phyloP scores from a whole-genome alignment of 768 basidiomycete genomes.

The Pleurotus platypus region DNA sequence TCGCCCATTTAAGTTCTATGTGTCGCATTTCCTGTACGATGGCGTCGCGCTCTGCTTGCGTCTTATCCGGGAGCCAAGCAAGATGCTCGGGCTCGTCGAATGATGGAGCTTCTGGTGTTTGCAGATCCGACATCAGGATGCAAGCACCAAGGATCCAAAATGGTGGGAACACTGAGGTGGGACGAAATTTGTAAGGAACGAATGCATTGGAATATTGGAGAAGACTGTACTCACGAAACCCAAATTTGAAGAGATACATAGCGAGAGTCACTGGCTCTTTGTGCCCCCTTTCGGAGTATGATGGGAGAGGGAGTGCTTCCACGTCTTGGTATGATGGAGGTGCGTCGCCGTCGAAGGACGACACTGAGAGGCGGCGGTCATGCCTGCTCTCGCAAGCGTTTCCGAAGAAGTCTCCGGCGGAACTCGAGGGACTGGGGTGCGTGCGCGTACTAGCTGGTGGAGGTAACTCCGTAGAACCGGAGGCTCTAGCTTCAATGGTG shows the following conservation, averaged over 20 bases:
- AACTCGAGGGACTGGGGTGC: not conserved
- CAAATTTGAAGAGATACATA: conserved; percentile 42
- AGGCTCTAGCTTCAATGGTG: not conserved
- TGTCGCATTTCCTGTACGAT: conserved; percentile 44
- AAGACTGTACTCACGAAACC: conserved; percentile 36
- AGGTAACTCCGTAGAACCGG: not conserved
- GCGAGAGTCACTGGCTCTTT: conserved; percentile 41
- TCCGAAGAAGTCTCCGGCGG: conserved; percentile 4
- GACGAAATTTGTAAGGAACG: not conserved
- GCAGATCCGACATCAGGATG: conserved; percentile 38
- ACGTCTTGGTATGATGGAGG: conserved; percentile 7
- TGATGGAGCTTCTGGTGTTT: conserved; percentile 19
- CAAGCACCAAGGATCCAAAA: conserved; percentile 42
- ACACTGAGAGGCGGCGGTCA: conserved; percentile 2
- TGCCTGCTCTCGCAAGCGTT: conserved; percentile 1
- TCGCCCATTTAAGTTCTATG: conserved; percentile 54
- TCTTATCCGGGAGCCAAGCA: conserved; percentile 53
- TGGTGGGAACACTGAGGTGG: conserved; percentile 38
- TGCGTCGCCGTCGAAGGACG: conserved; percentile 4
- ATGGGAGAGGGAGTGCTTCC: conserved; percentile 2
- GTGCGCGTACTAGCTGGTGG: not conserved
- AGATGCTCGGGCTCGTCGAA: conserved; percentile 1
- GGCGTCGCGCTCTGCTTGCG: conserved; percentile 42
- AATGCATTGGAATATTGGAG: not conserved
- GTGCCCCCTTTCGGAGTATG: conserved; percentile 9